Evolutionary conservation across 1,139 yeast species (phyloP).

Genomic region (Entelexis sorbosivorans): DNA sequence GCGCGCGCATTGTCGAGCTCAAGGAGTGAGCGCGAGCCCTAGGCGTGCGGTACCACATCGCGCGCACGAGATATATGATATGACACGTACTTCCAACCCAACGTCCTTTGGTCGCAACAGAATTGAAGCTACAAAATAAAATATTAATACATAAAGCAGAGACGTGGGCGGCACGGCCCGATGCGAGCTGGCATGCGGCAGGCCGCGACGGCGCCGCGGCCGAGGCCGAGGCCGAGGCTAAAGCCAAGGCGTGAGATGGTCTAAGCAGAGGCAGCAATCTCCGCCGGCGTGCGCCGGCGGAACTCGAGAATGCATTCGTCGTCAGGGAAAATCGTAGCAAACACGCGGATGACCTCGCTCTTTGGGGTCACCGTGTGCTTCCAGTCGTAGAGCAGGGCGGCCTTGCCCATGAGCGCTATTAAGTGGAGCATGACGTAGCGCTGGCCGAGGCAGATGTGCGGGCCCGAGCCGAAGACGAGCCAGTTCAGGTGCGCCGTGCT

Average conservation of each 20-base stretch:
- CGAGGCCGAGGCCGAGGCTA: too few relatives aligned
- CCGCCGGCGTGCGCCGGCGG: constrained; percentile 30
- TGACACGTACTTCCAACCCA: too few relatives aligned
- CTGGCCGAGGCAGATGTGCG: constrained; percentile 92
- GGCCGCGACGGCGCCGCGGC: too few relatives aligned
- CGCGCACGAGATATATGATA: too few relatives aligned
- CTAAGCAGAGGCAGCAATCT: constrained; percentile 7
- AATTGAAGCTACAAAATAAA: not conserved
- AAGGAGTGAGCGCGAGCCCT: not conserved
- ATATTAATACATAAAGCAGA: not conserved
- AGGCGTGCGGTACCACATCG: too few relatives aligned
- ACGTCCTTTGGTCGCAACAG: too few relatives aligned
- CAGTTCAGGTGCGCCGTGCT: constrained; percentile 65
- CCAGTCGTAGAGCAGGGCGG: constrained; percentile 66
- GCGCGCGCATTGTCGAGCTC: not conserved
- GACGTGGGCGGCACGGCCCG: too few relatives aligned
- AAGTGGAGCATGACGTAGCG: constrained; percentile 84
- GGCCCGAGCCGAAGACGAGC: constrained; percentile 95
- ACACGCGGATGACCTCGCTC: constrained; percentile 86
- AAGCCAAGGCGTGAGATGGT: not conserved
- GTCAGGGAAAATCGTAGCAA: constrained; percentile 95
- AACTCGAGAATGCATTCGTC: constrained; percentile 82
- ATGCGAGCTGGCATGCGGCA: too few relatives aligned
- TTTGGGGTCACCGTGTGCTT: constrained; percentile 69
- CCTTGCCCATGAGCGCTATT: constrained; percentile 84